These are phyloP conservation scores for Candida sphagnicola DNA, from an alignment of 805 yeast species.

Conservation along the genomic window DNA sequence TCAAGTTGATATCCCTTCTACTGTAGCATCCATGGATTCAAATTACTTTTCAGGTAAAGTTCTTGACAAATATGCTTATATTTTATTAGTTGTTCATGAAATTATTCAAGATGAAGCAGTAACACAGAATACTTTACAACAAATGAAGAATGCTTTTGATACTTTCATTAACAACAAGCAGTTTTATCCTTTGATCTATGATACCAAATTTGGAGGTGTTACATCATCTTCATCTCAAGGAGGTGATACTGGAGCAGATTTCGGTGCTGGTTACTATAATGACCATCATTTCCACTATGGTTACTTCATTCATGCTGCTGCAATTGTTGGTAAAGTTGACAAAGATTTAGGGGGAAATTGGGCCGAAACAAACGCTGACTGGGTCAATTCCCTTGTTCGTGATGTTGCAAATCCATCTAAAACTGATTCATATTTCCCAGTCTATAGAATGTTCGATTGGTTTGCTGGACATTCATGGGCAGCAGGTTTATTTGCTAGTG, in stretches of 20 bases:
- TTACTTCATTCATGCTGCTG: constrained; percentile 79
- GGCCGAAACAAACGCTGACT: constrained; percentile 44
- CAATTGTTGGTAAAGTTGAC: constrained; percentile 69
- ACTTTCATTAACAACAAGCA: constrained; percentile 39
- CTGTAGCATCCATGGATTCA: constrained; percentile 36
- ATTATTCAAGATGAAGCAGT: constrained; percentile 41
- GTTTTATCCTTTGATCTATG: constrained; percentile 49
- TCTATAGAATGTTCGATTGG: constrained; percentile 71
- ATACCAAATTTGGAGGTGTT: constrained; percentile 52
- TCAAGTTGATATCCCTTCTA: constrained; percentile 39
- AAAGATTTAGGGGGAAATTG: constrained; percentile 48
- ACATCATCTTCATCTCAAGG: constrained; percentile 47
- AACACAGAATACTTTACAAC: constrained; percentile 29
- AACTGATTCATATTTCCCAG: constrained; percentile 62
- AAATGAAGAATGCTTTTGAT: constrained; percentile 42
- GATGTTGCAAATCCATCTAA: constrained; percentile 64
- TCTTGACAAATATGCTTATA: constrained; percentile 54
- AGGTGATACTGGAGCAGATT: constrained; percentile 50
- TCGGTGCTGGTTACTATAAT: constrained; percentile 73
- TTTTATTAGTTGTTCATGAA: constrained; percentile 47
- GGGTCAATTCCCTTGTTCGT: constrained; percentile 60
- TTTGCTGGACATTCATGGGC: constrained; percentile 79
- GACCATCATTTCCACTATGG: constrained; percentile 91
- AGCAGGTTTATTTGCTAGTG: constrained; percentile 61
- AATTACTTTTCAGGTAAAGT: constrained; percentile 53